These are phyloP conservation scores for Raphanus raphanistrum DNA, from an alignment of 345 rosid genomes.

Conservation along the genomic window DNA sequence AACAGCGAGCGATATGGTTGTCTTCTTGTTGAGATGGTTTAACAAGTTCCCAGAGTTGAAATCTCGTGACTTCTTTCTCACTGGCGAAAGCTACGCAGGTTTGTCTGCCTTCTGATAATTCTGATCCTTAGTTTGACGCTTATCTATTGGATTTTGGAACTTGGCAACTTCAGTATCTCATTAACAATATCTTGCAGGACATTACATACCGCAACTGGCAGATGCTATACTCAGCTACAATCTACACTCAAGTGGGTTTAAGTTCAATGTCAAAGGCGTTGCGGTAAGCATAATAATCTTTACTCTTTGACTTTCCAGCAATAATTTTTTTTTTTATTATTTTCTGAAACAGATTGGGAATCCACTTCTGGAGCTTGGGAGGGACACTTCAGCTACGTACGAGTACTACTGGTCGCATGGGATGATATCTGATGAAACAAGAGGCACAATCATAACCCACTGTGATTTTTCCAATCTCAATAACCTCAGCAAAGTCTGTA, in stretches of 20 bases:
- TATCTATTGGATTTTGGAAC: too few species aligned
- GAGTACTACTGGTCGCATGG: slow-evolving; percentile 91
- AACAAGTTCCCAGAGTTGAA: slow-evolving; percentile 73
- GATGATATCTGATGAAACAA: slow-evolving; percentile 83
- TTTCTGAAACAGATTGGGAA: slow-evolving; percentile 73
- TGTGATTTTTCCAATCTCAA: slow-evolving; percentile 67
- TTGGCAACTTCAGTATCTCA: background rate
- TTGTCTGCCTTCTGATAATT: background rate
- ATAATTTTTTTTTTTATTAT: background rate
- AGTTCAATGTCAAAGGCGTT: slow-evolving; percentile 87
- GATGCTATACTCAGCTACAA: slow-evolving; percentile 63
- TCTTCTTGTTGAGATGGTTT: slow-evolving; percentile 72
- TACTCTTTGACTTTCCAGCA: background rate
- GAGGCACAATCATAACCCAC: slow-evolving; percentile 53
- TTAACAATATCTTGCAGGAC: slow-evolving; percentile 49
- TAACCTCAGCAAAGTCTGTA: slow-evolving; percentile 50
- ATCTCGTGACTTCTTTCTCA: slow-evolving; percentile 66
- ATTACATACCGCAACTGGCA: slow-evolving; percentile 84
- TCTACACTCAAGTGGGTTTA: slow-evolving; percentile 53
- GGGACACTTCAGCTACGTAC: slow-evolving; percentile 55
- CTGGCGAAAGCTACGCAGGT: slow-evolving; percentile 99
- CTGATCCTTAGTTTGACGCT: background rate
- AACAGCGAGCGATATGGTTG: slow-evolving; percentile 68
- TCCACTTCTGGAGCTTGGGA: slow-evolving; percentile 74
- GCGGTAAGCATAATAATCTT: slow-evolving; percentile 56